Percentiles rank a stretch among this genome's conserved stretches.
phyloP scores from a whole-genome alignment of 108 stramenopile species.

The Parietichytrium sp. region DNA sequence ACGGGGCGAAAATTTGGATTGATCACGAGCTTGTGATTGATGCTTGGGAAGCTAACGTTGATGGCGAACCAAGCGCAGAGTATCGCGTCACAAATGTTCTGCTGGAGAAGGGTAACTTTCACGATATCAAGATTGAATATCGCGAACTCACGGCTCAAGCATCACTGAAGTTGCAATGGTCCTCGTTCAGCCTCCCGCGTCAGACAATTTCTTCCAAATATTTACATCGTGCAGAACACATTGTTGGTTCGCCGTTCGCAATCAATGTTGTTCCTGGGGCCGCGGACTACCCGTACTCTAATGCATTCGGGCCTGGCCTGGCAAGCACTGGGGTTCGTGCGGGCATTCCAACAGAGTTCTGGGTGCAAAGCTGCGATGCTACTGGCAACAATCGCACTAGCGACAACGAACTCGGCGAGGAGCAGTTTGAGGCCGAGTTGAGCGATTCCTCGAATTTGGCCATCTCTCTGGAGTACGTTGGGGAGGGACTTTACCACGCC shows the following conservation, averaged over 20 bases:
- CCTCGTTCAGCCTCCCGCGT: constrained; percentile 59
- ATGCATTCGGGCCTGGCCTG: constrained; percentile 59
- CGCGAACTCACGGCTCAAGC: constrained; percentile 72
- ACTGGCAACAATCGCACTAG: constrained; percentile 62
- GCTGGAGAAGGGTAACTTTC: constrained; percentile 59
- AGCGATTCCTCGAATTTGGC: constrained; percentile 50
- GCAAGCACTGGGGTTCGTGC: constrained; percentile 53
- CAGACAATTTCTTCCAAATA: constrained; percentile 61
- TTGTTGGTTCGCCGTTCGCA: constrained; percentile 72
- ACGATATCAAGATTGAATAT: constrained; percentile 76
- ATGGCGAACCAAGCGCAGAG: constrained; percentile 55
- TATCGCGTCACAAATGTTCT: constrained; percentile 27
- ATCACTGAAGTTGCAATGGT: constrained; percentile 64
- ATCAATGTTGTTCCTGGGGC: constrained; percentile 69
- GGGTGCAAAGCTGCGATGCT: constrained; percentile 70
- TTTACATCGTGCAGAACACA: constrained; percentile 62
- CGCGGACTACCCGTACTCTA: constrained; percentile 71
- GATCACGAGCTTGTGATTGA: constrained; percentile 74
- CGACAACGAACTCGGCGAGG: constrained; percentile 49
- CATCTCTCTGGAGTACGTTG: constrained; percentile 63
- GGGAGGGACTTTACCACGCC: constrained; percentile 65
- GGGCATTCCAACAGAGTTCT: constrained; percentile 66
- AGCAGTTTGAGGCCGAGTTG: constrained; percentile 63
- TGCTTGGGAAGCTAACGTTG: constrained; percentile 58
- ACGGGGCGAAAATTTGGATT: constrained; percentile 70